Evolutionary conservation across 306 rosid genomes (phyloP), one percentile per base, ranked within the genome.

Genomic region (Castanea crenata): DNA sequence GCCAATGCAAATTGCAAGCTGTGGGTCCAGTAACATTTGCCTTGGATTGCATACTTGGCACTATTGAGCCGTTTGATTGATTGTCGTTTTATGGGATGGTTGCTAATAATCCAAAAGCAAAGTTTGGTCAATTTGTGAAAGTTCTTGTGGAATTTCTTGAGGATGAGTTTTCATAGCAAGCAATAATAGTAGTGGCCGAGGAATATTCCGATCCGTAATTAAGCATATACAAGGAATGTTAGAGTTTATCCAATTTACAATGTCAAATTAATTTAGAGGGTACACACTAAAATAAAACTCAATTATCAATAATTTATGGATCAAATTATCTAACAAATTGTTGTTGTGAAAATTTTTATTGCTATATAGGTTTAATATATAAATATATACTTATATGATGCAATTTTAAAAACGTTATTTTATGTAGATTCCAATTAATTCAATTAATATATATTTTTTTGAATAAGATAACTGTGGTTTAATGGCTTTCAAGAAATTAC

Each of bases 401-500:
- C 11, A 41, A 7, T 0, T 41, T 41, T 41, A 8, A 41, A 41
- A 8, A 41, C 1, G 0, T 41, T 7, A 41, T 2, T 41, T 8
- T 8, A 3, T 41, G 0, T 41, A 41, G 0, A 0, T 2, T 41
- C 0, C 0, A 41, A 8, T 8, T 41, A 41, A 8, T 41, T 41
- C 11, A 41, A 41, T 0, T 41, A 1, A 2, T 38, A 38, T 6
- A 1, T 34, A 4, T 34, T 35, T 35, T 35, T 35, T 6, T 1
- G 1, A 35, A 35, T 35, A 1, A 35, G 2, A 35, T 0, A 35
- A 35, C 0, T 35, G 0, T 41, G 46, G 1, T 41, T 41, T 0
- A 41, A 41, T 41, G 0, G 0, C 11, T 41, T 41, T 0, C 3
- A 41, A 41, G 0, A 41, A 41, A 7, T 8, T 0, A 41, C 0